Evolutionary conservation across 225 moss, liverwort and hornwort species (phyloP).

Genomic region (Polytrichum commune): DNA sequence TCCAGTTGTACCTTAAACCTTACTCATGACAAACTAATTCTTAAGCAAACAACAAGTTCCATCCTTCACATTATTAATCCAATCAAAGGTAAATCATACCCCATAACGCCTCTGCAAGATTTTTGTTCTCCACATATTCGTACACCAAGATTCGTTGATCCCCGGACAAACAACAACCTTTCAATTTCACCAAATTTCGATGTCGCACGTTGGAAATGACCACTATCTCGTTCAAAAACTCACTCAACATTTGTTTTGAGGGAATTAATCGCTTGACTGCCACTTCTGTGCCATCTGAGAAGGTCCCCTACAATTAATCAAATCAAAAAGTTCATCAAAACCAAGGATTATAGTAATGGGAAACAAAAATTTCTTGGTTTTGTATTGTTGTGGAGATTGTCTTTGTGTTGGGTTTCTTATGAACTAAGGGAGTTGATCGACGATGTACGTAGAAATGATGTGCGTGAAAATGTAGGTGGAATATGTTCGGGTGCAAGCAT

Average conservation of each 20-base stretch:
- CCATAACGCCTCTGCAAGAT: slow-evolving; percentile 2
- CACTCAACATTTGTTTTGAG: neutral
- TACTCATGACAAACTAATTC: no score
- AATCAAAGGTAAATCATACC: neutral
- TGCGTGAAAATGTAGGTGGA: no score
- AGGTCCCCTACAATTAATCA: neutral
- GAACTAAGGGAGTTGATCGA: no score
- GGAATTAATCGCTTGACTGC: slow-evolving; percentile 16
- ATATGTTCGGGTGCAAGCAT: no score
- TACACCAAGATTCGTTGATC: slow-evolving; percentile 15
- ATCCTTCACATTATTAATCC: no score
- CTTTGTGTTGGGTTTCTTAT: no score
- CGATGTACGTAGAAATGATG: no score
- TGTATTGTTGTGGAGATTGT: neutral
- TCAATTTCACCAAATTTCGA: slow-evolving; percentile 7
- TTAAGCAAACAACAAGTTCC: no score
- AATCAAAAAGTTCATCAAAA: neutral
- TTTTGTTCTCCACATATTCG: slow-evolving; percentile 18
- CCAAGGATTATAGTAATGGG: neutral
- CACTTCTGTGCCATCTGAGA: slow-evolving; percentile 4
- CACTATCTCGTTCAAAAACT: slow-evolving; percentile 14
- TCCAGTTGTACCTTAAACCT: no score
- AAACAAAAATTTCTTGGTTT: neutral
- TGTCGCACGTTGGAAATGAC: slow-evolving; percentile 14
- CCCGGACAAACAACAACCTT: slow-evolving; percentile 17